Evolutionary conservation across 768 basidiomycete genomes (phyloP), one percentile per base, ranked within the genome.

Genomic region (Boletus pseudo-olivaceus): DNA sequence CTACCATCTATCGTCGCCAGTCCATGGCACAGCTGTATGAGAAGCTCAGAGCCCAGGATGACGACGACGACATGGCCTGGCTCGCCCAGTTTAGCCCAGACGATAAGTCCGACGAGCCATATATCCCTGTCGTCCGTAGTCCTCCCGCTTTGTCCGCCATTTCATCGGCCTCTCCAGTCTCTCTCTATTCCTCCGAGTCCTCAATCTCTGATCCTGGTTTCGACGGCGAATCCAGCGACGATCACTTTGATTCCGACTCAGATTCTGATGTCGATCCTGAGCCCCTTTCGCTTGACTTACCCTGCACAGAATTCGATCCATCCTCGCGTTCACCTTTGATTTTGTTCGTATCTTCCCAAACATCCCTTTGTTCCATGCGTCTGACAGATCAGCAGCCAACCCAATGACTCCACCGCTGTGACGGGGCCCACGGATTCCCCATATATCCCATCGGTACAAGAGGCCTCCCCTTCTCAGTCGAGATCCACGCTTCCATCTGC

Each of bases 11-110:
- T 48, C 69, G 69, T 60, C 69, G 69, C 57, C 67, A 71, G 58
- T 70, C 69, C 32, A 72, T 70, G 69, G 70, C 64, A 9, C 72
- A 68, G 34, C 69, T 70, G 2, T 70, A 70, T 26, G 71, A 70
- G 41, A 70, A 70, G 45, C 69, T 70, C 23, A 67, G 58, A 37
- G 69, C 69, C 17, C 69, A 72, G 49, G 69, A 67, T 44, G 69
- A 72, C 11, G 71, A 70, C 23, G 69, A 70, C 38, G 69, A 72
- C 49, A 58, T 67, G 58, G 67, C 69, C 41, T 70, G 69, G 69
- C 69, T 70, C 15, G 70, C 69, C 19, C 69, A 72, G 57, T 70
- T 54, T 47, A 70, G 65, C 20, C 67, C 67, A 30, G 71, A 72
- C 33, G 68, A 70, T 48, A 70, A 72, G 56, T 58, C 55, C 7